phyloP scores from a whole-genome alignment of 306 rosid genomes.

The Cicer bijugum region DNA sequence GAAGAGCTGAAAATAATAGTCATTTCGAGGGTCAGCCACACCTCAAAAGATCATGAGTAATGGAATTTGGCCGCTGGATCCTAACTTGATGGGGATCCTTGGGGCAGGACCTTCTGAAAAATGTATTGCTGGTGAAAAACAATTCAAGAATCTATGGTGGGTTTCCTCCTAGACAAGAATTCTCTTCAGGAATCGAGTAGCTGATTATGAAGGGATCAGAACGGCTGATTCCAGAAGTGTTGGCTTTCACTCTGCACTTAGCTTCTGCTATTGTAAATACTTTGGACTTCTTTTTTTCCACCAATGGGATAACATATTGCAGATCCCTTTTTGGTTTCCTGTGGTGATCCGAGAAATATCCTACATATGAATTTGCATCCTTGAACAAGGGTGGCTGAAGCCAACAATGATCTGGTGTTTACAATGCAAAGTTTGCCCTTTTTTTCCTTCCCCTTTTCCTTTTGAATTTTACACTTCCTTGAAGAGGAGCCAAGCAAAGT shows the following conservation, averaged over 20 bases:
- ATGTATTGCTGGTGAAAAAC: conserved; percentile 65
- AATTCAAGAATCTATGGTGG: conserved; percentile 67
- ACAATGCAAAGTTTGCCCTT: conserved; percentile 51
- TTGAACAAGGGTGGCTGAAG: conserved; percentile 57
- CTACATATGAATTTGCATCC: conserved; percentile 50
- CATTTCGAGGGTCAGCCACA: conserved; percentile 64
- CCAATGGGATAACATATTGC: conserved; percentile 70
- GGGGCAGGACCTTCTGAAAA: conserved; percentile 94
- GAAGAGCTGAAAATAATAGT: conserved; percentile 67
- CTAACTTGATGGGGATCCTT: conserved; percentile 82
- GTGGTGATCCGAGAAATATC: conserved; percentile 50
- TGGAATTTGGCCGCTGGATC: conserved; percentile 65
- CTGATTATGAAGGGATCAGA: conserved; percentile 40
- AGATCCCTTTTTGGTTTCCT: conserved; percentile 51
- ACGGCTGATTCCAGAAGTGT: conserved; percentile 51
- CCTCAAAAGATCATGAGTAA: conserved; percentile 63
- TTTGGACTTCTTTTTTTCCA: conserved; percentile 61
- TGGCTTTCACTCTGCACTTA: conserved; percentile 48
- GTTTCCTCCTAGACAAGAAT: conserved; percentile 69
- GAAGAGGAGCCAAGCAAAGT: conserved; percentile 65
- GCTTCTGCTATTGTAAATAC: conserved; percentile 66
- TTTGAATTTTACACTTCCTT: conserved; percentile 42
- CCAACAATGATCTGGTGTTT: conserved; percentile 35
- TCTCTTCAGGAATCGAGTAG: conserved; percentile 58
- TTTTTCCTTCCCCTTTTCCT: conserved; percentile 31